Base-by-base conservation (phyloP, 2,329 filamentous ascomycete species). In the Talaromyces pinophilus region DNA sequence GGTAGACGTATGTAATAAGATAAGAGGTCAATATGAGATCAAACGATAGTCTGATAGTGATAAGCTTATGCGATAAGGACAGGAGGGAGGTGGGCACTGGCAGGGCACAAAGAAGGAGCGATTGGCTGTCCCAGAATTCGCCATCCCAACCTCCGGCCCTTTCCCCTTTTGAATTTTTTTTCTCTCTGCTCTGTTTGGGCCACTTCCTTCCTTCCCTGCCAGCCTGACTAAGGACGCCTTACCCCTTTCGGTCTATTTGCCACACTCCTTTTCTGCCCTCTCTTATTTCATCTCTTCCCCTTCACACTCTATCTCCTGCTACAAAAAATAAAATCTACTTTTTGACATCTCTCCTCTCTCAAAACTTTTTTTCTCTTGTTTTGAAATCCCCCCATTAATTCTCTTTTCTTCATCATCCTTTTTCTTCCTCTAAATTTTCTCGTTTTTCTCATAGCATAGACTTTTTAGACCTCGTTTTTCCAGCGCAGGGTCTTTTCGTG, bases 401-500 rank as follows among this genome's bases (percentile, higher is more conserved):
- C 55, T 63, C 63, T 63, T 64, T 66, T 62, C 48, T 64, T 67
- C 62, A 30, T 38, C 33, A 13, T 40, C 19, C 46, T 62, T 67
- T 65, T 69, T 66, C 64, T 67, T 69, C 70, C 62, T 71, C 68
- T 70, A 38, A 59, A 17, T 25, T 25, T 38, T 64, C 46, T 68
- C 69, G 69, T 68, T 64, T 62, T 70, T 68, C 64, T 55, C 67
- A 63, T 67, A 67, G 69, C 71, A 73, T 74, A 74, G 73, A 75
- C 71, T 72, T 74, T 75, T 74, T 75, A 75, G 72, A 73, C 70
- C 68, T 70, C 67, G 71, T 35, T 60, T 59, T 64, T 60, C 30
- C 52, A 69, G 68, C 71, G 65, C 65, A 62, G 61, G 60, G 65
- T 73, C 75, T 70, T 72, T 73, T 72, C 73, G 65, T 61, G 68